Percentiles rank a stretch among this genome's conserved stretches.
Evolutionary conservation across 176 grass and related monocot genomes (phyloP).

Genomic region (Tuctoria greenei): DNA sequence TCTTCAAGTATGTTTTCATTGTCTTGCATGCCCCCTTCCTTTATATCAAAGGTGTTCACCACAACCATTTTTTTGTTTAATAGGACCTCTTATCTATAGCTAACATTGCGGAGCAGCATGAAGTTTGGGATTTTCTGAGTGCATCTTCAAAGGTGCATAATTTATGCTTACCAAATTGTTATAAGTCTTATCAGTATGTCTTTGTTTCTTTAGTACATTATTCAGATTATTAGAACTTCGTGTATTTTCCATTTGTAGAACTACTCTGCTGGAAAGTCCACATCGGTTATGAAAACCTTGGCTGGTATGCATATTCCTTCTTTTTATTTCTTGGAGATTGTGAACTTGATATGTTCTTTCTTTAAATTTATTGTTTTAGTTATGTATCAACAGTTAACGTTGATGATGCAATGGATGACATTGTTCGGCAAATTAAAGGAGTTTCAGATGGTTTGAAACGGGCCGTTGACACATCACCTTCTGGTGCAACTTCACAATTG

Average conservation of each 20-base stretch:
- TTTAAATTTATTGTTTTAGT: slow-evolving; percentile 22
- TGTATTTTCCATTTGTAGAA: slow-evolving; percentile 59
- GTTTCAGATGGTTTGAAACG: slow-evolving; percentile 85
- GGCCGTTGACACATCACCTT: slow-evolving; percentile 60
- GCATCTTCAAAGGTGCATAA: slow-evolving; percentile 71
- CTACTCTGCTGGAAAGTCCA: slow-evolving; percentile 96
- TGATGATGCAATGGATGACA: slow-evolving; percentile 99
- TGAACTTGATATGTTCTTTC: slow-evolving; percentile 24
- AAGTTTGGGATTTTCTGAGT: slow-evolving; percentile 98
- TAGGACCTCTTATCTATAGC: slow-evolving; percentile 91
- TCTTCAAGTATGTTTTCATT: slow-evolving; percentile 67
- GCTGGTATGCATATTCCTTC: slow-evolving; percentile 55
- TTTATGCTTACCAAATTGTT: slow-evolving; percentile 3
- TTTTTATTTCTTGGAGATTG: slow-evolving; percentile 11
- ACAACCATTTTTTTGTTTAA: slow-evolving; percentile 36
- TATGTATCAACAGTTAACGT: slow-evolving; percentile 74
- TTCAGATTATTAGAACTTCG: slow-evolving; percentile 26
- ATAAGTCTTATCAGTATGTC: slow-evolving; percentile 23
- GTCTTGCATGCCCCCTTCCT: slow-evolving; percentile 17
- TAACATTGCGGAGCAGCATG: slow-evolving; percentile 91
- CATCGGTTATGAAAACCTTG: slow-evolving; percentile 90
- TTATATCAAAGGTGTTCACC: slow-evolving; percentile 35
- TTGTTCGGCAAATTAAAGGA: slow-evolving; percentile 92
- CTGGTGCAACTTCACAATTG: slow-evolving; percentile 32
- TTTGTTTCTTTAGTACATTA: slow-evolving; percentile 14